Evolutionary conservation across 2,329 filamentous ascomycete species (phyloP).

Genomic region (Colletotrichum sp.): DNA sequence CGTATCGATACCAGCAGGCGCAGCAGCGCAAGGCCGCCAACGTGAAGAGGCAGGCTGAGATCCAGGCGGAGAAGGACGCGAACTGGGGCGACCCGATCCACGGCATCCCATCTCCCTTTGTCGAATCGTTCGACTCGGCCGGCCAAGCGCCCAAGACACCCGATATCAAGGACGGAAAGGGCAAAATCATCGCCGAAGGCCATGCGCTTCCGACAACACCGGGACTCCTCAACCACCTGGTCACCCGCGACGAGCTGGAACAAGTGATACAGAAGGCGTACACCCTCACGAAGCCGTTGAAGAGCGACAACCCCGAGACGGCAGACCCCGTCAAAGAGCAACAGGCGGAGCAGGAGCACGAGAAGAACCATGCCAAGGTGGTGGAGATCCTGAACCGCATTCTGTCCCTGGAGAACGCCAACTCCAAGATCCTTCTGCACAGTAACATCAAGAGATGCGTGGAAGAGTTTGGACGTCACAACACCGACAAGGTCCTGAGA

Average conservation of each 20-base stretch:
- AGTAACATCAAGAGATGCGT: conserved; percentile 87
- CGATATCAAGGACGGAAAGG: conserved; percentile 44
- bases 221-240: conserved; percentile 75
- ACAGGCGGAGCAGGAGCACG: conserved; percentile 46
- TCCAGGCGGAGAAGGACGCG: conserved; percentile 68
- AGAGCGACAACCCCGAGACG: conserved; percentile 33
- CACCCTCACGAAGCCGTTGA: conserved; percentile 66
- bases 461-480: conserved; percentile 87
- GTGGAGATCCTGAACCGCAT: conserved; percentile 81
- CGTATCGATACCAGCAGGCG: conserved; percentile 81
- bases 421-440: conserved; percentile 77
- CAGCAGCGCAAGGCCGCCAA: conserved; percentile 86
- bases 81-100: conserved; percentile 79
- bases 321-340: conserved; percentile 46
- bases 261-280: conserved; percentile 71
- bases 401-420: conserved; percentile 77
- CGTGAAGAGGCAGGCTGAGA: conserved; percentile 72
- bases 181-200: conserved; percentile 42
- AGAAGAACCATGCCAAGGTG: conserved; percentile 68
- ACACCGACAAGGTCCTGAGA: conserved; percentile 75
- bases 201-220: conserved; percentile 51
- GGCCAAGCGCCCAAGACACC: conserved; percentile 48
- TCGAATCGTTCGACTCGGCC: conserved; percentile 78
- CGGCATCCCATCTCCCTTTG: conserved; percentile 80
- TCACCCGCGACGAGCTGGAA: conserved; percentile 72